These are phyloP conservation scores for Silene conica DNA, from an alignment of 148 eudicot genomes.

Conservation along the genomic window DNA sequence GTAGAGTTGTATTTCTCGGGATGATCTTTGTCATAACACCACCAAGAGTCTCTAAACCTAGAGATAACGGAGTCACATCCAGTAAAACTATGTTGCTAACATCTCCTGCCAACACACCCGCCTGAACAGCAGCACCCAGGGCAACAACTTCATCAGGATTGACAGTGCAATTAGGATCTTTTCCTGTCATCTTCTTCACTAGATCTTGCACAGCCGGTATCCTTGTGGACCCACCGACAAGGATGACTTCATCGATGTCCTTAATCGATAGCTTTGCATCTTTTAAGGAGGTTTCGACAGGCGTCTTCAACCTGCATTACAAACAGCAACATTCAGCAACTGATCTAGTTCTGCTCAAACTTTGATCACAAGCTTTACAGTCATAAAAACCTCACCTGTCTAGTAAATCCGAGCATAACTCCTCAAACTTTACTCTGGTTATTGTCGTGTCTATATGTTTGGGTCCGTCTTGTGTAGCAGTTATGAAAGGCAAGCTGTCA, in stretches of 20 bases:
- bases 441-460: conserved; percentile 88
- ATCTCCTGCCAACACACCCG: conserved; percentile 69
- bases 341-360: not conserved
- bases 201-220: conserved; percentile 68
- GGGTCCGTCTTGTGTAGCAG: conserved; percentile 92
- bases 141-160: conserved; percentile 84
- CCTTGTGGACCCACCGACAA: conserved; percentile 74
- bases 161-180: conserved; percentile 57
- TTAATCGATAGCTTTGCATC: conserved; percentile 55
- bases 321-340: conserved; percentile 10
- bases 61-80: conserved; percentile 59
- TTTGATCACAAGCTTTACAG: not conserved
- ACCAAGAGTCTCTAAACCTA: conserved; percentile 64
- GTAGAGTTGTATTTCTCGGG: conserved; percentile 60
- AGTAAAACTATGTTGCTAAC: conserved; percentile 59
- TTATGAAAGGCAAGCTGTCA: conserved; percentile 76
- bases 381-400: conserved; percentile 49
- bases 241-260: conserved; percentile 69
- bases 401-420: conserved; percentile 80
- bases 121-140: conserved; percentile 84
- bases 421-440: conserved; percentile 82
- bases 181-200: conserved; percentile 53
- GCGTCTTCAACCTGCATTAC: conserved; percentile 46
- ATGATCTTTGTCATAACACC: conserved; percentile 72
- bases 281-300: conserved; percentile 53